phyloP scores from a whole-genome alignment of 305 asterid species.

The Striga hermonthica region DNA sequence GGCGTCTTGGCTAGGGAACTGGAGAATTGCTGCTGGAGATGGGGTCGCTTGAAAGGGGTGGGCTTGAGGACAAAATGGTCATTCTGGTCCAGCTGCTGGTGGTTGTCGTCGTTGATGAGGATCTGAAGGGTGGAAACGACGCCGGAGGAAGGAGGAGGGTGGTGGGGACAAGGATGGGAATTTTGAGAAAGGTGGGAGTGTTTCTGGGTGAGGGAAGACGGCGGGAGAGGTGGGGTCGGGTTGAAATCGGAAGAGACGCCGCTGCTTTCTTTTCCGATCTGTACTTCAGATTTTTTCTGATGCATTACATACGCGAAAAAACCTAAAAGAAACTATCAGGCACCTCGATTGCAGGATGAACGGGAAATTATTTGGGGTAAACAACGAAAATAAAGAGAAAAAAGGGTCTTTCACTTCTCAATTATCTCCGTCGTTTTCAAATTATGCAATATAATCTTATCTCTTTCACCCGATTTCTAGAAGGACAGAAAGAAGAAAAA shows the following conservation, averaged over 20 bases:
- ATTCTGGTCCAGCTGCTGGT: constrained; percentile 38
- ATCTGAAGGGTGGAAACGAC: constrained; percentile 17
- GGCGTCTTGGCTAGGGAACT: constrained; percentile 25
- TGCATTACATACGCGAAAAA: constrained; percentile 72
- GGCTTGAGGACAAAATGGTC: constrained; percentile 58
- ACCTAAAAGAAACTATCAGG: constrained; percentile 20
- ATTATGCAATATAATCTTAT: constrained; percentile 24
- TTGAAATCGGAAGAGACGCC: constrained; percentile 99
- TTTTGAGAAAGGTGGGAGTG: constrained; percentile 41
- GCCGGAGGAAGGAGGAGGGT: constrained; percentile 32
- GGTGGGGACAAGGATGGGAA: constrained; percentile 33
- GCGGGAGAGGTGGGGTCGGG: constrained; percentile 64
- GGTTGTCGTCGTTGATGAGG: not conserved
- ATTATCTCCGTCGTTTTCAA: constrained; percentile 1
- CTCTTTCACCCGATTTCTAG: not conserved
- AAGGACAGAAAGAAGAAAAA: constrained; percentile 2
- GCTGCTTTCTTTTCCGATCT: constrained; percentile 99
- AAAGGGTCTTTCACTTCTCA: not conserved
- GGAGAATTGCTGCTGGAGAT: constrained; percentile 54
- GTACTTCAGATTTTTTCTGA: constrained; percentile 96
- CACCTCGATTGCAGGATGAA: constrained; percentile 23
- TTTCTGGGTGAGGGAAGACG: constrained; percentile 62
- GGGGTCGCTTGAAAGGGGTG: constrained; percentile 73
- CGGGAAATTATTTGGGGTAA: not conserved
- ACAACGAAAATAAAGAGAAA: constrained; percentile 3